phyloP scores from a whole-genome alignment of 345 rosid genomes.

The Clarkia xantiana region DNA sequence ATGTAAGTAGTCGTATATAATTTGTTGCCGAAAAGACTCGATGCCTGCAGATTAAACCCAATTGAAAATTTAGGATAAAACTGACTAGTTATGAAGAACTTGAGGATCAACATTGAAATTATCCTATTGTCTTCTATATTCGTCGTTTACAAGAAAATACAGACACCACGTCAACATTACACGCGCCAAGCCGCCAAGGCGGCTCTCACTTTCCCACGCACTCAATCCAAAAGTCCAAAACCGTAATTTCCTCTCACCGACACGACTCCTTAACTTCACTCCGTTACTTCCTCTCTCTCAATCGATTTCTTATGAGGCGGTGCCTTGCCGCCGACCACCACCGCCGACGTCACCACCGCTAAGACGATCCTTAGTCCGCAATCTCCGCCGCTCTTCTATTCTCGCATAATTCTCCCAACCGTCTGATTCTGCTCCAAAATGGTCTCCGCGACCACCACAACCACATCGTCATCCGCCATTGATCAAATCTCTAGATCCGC shows the following conservation, averaged over 20 bases:
- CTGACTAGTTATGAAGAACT: background rate
- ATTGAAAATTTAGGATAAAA: background rate
- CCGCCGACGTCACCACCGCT: conserved; percentile 4
- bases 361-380: background rate
- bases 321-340: conserved; percentile 8
- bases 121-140: background rate
- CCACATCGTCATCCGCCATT: conserved; percentile 6
- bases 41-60: too few species aligned
- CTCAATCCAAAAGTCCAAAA: background rate
- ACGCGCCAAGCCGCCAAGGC: conserved; percentile 3
- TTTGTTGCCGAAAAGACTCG: too few species aligned
- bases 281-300: background rate
- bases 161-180: background rate
- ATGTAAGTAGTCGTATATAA: too few species aligned
- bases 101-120: background rate
- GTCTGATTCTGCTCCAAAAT: background rate
- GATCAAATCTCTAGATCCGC: conserved; percentile 18
- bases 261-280: background rate
- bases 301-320: conserved; percentile 8
- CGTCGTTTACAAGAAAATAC: background rate
- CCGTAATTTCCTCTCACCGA: conserved; percentile 6
- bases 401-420: background rate
- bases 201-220: background rate
- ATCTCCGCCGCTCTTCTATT: background rate
- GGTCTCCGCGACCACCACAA: conserved; percentile 5